Evolutionary conservation across 306 rosid genomes (phyloP).

Genomic region (Benincasa hispida): DNA sequence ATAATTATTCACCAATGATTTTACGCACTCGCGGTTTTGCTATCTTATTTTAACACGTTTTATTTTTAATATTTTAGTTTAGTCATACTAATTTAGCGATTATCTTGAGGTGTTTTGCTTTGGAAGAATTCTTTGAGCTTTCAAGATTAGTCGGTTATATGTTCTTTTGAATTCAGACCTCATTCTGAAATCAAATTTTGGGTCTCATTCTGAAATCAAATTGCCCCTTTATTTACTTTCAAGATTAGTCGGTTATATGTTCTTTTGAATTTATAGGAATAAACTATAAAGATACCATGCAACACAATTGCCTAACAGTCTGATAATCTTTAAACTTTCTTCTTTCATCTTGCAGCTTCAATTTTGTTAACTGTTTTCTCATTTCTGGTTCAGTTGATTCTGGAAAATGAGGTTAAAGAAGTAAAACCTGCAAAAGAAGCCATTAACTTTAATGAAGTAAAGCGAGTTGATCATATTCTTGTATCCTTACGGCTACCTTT

Average conservation of each 20-base stretch:
- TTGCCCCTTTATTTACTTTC: too few relatives aligned
- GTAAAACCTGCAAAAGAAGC: constrained; percentile 55
- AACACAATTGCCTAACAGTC: neutral
- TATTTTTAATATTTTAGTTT: neutral
- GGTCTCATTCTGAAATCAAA: too few relatives aligned
- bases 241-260: too few relatives aligned
- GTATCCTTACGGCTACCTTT: constrained; percentile 54
- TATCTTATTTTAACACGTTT: neutral
- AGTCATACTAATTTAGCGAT: neutral
- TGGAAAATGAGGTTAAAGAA: too few relatives aligned
- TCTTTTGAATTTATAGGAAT: neutral
- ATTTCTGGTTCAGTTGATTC: constrained; percentile 44
- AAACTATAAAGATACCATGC: neutral
- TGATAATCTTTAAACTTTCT: neutral
- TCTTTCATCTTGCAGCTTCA: neutral
- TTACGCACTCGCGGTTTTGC: neutral
- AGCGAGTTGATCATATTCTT: constrained; percentile 71
- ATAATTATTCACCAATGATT: too few relatives aligned
- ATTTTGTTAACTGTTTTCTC: constrained; percentile 14
- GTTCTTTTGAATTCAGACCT: too few relatives aligned
- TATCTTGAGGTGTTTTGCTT: too few relatives aligned
- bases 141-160: too few relatives aligned
- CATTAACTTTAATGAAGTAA: constrained; percentile 57
- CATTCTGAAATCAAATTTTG: too few relatives aligned
- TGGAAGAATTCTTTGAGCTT: too few relatives aligned